Base-by-base conservation (phyloP, 1,284 basidiomycete genomes). In the Pholiota adiposa region DNA sequence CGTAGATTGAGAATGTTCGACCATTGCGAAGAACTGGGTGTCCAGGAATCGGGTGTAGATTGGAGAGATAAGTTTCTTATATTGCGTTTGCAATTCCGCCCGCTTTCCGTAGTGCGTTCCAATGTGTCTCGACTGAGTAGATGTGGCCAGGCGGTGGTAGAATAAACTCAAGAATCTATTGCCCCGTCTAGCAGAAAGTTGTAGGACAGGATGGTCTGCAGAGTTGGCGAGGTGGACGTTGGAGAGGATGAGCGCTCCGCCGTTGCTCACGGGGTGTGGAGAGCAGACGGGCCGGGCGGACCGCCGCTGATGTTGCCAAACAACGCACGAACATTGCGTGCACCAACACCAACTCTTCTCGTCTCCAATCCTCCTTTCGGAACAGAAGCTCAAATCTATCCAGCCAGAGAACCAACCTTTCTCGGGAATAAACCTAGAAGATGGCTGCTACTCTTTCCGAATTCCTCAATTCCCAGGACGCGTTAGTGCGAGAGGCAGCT, bases 401-500 rank as follows among this genome's bases (percentile, higher is more conserved):
- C n/a, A 38, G 8, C 41, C 2, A 18, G n/a, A n/a, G n/a, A n/a
- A n/a, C 40, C 19, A 19, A 43, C 23, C 16, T 14, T 25, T 23
- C 25, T 31, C 27, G 50, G 50, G 52, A 27, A 23, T 18, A 49
- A 36, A 27, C n/a, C 21, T 33, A 23, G 27, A 54, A 49, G 18
- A 77, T 77, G 75, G 68, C 70, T 5, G 70, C 73, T 51, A 80
- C 80, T 4, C 72, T 83, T 12, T 69, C 75, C 19, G 84, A 85
- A 53, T 75, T 83, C 53, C 68, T 90, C n/a, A 77, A 78, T 41
- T 81, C 82, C n/a, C 88, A 90, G 64, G 78, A 83, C 33, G 76
- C 80, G 43, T 79, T 91, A 21, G 71, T 90, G 14, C 79, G 83
- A 67, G 87, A 90, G 68, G 89, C 89, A 11, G 81, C 89, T 5